Evolutionary conservation across 129 eudicot genomes (phyloP), one percentile per base, ranked within the genome.

Genomic region (Erigeron canadensis): DNA sequence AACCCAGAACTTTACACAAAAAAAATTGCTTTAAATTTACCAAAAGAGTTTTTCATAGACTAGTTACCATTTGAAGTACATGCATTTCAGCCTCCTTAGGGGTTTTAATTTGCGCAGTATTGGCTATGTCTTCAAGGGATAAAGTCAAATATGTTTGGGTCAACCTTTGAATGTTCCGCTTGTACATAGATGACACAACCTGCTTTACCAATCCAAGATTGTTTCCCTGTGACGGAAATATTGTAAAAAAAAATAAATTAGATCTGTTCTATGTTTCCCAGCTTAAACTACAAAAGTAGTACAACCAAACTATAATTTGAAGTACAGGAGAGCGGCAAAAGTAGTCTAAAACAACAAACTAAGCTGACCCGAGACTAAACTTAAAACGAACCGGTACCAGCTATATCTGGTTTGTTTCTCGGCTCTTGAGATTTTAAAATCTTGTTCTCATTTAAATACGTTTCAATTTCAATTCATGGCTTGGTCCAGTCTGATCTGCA

Each of bases 51-150:
- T 51, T 51, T 8, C 3, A 77, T 10, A 46, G 42, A 42, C 34
- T 23, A 76, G 59, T 21, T 88, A 94, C 98, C 98, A 94, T 94
- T 81, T 94, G 89, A 74, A 94, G 97, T 8, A 94, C 98, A 84
- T 89, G 98, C 97, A 94, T 87, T 83, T 94, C 98, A 48, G 98
- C 98, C 77, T 89, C 96, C 72, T 78, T 94, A 21, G 97, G 77
- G 80, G 93, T 82, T 45, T 63, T 86, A 48, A 94, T 81, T 59
- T 87, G 87, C 51, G 92, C 98, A 15, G 87, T 85, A 74, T 81
- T 86, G 18, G 98, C 98, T 56, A 94, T 94, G 78, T 90, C 98
- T 82, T 94, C 89, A 19, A 94, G 93, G 64, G 98, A 94, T 46
- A 94, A 81, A 67, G 97, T 94, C 77, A 94, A 76, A 80, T 94